Conservation (phyloP, 768 basidiomycete species). For the Serendipita sp. region DNA sequence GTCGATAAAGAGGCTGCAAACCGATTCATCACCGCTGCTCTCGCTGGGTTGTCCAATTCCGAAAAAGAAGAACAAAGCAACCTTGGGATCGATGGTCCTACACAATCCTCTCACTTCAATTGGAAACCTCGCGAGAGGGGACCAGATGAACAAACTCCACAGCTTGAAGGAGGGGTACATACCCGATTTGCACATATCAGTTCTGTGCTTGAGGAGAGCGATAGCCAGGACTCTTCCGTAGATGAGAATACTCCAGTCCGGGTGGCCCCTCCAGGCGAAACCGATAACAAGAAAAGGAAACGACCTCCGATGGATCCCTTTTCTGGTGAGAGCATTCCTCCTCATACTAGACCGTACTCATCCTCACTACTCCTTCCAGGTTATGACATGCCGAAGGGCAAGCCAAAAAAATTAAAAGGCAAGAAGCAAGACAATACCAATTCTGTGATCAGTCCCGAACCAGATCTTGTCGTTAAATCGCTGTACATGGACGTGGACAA, state of each 20-base stretch:
- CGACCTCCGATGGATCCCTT: conserved; percentile 46
- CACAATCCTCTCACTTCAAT: neutral
- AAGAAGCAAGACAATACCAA: too few relatives aligned
- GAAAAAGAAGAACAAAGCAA: neutral
- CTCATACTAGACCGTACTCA: too few relatives aligned
- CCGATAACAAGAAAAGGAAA: conserved; percentile 28
- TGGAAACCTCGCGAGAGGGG: neutral
- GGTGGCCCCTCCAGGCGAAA: neutral
- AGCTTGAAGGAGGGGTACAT: conserved; percentile 7
- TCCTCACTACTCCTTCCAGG: too few relatives aligned
- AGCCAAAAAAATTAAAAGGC: too few relatives aligned
- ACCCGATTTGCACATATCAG: conserved; percentile 6
- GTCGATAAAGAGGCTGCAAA: conserved; percentile 66
- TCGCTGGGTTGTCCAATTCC: neutral
- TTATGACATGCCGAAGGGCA: too few relatives aligned
- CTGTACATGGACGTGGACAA: too few relatives aligned
- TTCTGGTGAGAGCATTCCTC: conserved; percentile 29
- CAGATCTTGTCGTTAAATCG: too few relatives aligned
- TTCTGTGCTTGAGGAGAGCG: neutral
- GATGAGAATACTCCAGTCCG: conserved; percentile 15
- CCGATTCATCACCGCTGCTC: conserved; percentile 52
- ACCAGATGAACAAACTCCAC: neutral
- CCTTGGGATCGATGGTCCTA: neutral
- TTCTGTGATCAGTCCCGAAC: too few relatives aligned
- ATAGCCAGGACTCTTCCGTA: conserved; percentile 21